Base-by-base conservation (phyloP, 345 rosid genomes). In the Hirschfeldia incana region DNA sequence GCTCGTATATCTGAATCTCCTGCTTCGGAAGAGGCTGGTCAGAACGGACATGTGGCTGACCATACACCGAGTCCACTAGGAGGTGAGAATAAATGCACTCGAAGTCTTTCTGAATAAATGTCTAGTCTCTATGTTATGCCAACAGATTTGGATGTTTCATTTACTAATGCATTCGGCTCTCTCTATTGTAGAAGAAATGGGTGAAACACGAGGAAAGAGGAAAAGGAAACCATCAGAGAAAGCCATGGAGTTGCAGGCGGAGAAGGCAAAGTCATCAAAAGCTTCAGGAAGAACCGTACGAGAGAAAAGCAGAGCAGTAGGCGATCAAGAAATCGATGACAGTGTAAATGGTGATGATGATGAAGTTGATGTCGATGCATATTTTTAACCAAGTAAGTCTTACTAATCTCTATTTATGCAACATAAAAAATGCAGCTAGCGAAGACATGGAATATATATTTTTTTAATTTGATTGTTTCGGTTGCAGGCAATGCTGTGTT, bases 191-290 rank as follows among this genome's bases (percentile, higher is more conserved):
- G 97, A 92, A 82, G 98, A 93, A 75, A 87, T 87, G 1, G 97
- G 97, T 67, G 99, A 89, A 37, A 85, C 82, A 3, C 87, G 88
- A 15, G 55, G 87, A 69, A 95, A 86, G 85, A 88, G 98, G 70
- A 95, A 86, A 67, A 84, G 98, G 72, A 95, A 74, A 83, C 99
- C 98, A 72, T 95, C 99, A 3, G 97, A 93, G 86, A 95, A 95
- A 85, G 98, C 94, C 77, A 79, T 95, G 84, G 97, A 88, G 83
- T 82, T 93, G 86, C 99, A 91, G 81, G 99, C 97, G 21, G 97
- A 89, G 88, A 93, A 89, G 87, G 94, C 84, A 84, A 93, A 88
- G 80, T 97, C 98, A 6, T 59, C 74, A 69, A 90, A 90, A 81
- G 77, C 57, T n/a, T 84, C 92, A 37, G 82, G 89, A 81, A 87